A percentile compares a stretch with the other conserved stretches of the same genome.
Conservation (phyloP, 306 rosid genomes). For the Vigna angularis region DNA sequence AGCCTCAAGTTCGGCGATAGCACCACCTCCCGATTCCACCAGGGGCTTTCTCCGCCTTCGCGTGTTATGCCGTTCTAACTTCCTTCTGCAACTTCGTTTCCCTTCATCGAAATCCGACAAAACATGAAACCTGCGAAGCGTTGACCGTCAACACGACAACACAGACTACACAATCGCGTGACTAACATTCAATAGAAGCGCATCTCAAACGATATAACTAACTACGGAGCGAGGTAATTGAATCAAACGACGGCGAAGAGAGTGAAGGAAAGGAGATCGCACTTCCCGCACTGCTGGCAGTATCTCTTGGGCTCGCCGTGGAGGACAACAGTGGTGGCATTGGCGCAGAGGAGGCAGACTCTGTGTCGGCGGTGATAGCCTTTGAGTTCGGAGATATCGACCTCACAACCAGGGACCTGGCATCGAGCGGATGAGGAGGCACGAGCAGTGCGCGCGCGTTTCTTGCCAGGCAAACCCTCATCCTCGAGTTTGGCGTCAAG, state of each 20-base stretch:
- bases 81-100: constrained; percentile 93
- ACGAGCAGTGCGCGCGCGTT: constrained; percentile 64
- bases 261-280: constrained; percentile 31
- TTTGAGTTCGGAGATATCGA: constrained; percentile 80
- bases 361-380: constrained; percentile 91
- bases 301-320: constrained; percentile 77
- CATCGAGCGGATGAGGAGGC: constrained; percentile 60
- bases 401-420: constrained; percentile 90
- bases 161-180: neutral
- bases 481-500: constrained; percentile 75
- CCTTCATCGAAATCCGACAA: constrained; percentile 94
- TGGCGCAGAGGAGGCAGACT: constrained; percentile 89
- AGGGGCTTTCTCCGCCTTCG: constrained; percentile 79
- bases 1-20: constrained; percentile 57
- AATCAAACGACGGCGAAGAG: neutral
- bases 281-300: constrained; percentile 99
- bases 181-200: neutral
- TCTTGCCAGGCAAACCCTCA: constrained; percentile 65
- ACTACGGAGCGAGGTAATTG: neutral
- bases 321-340: constrained; percentile 65
- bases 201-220: neutral
- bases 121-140: constrained; percentile 72
- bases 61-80: constrained; percentile 91
- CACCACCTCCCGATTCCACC: constrained; percentile 44
- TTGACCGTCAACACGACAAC: neutral